Conservation (phyloP, 495 filamentous ascomycete species). For the Annulohypoxylon moriforme region DNA sequence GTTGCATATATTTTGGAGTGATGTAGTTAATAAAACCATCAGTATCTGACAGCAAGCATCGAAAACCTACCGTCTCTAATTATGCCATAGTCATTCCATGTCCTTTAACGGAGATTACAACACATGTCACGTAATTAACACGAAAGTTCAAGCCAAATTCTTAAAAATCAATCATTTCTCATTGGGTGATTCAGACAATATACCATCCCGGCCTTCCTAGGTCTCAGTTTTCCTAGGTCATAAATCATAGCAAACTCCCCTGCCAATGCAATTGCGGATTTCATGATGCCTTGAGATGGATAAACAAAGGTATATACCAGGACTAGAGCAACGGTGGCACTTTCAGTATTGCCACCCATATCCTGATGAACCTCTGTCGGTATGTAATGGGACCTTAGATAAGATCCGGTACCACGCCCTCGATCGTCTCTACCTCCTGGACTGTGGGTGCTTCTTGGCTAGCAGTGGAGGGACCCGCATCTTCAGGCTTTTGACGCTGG, state of each 20-base stretch:
- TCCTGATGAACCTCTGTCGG: background rate
- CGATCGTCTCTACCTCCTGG: constrained; percentile 37
- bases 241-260: constrained; percentile 28
- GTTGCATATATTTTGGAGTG: no score
- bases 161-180: background rate
- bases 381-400: background rate
- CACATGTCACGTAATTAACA: background rate
- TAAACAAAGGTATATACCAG: constrained; percentile 16
- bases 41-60: no score
- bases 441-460: constrained; percentile 2
- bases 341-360: background rate
- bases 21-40: no score
- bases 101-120: background rate
- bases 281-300: constrained; percentile 2
- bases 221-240: constrained; percentile 9
- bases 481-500: constrained; percentile 32
- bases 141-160: background rate
- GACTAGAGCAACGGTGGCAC: background rate
- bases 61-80: no score
- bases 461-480: background rate
- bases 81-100: background rate
- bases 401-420: constrained; percentile 16
- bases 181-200: background rate
- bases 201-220: constrained; percentile 16
- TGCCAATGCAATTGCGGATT: constrained; percentile 12